Evolutionary conservation across 768 basidiomycete genomes (phyloP).

Genomic region (Collybia mongolica): DNA sequence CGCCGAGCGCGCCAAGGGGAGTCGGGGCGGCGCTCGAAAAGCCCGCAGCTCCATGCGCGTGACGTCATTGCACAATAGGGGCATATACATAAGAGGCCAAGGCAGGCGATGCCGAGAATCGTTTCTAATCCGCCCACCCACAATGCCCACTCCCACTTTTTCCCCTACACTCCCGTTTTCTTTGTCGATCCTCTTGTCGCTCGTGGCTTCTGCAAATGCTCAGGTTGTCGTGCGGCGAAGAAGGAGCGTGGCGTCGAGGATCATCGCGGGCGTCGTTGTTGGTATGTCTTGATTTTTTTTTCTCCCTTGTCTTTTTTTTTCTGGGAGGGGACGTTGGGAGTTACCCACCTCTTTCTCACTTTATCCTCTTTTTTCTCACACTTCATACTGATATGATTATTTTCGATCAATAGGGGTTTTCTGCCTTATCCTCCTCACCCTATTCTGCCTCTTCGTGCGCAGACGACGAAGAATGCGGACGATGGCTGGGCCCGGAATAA

Average conservation of each 20-base stretch:
- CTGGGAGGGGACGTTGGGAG: too few species aligned
- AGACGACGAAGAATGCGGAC: not conserved
- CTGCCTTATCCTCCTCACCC: not conserved
- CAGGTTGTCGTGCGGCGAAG: not conserved
- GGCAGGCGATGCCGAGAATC: too few species aligned
- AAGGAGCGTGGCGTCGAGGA: not conserved
- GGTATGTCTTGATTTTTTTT: not conserved
- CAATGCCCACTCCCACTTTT: too few species aligned
- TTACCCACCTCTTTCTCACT: too few species aligned
- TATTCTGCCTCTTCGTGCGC: not conserved
- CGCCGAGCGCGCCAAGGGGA: too few species aligned
- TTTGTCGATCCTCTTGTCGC: not conserved
- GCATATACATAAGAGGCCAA: too few species aligned
- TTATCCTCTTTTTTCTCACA: not conserved
- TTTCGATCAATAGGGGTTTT: not conserved
- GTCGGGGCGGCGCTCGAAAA: too few species aligned
- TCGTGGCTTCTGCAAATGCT: not conserved
- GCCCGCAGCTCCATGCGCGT: too few species aligned
- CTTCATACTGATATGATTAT: not conserved
- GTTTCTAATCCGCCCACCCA: too few species aligned
- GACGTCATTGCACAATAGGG: too few species aligned
- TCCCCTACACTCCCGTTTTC: too few species aligned
- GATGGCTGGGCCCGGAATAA: not conserved
- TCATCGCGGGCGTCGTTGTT: not conserved
- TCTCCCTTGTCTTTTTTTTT: not conserved